Conservation (phyloP, 805 yeast genomes). For the Yueomyces sp. region DNA sequence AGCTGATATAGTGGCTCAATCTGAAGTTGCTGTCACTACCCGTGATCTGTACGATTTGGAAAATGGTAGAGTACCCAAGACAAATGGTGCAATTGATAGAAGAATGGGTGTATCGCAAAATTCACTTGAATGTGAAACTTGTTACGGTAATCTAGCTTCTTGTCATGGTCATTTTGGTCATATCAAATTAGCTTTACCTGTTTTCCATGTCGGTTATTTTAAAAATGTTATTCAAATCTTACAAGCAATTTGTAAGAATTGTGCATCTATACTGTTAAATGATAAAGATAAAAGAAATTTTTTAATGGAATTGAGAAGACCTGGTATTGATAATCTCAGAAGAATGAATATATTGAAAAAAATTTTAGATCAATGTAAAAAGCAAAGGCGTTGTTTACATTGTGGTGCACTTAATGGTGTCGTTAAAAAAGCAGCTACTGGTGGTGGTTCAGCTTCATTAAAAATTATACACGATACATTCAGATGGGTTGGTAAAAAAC, state of each 20-base stretch:
- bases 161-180: conserved; percentile 99
- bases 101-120: conserved; percentile 91
- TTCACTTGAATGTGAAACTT: conserved; percentile 74
- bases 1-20: conserved; percentile 80
- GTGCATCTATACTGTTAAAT: conserved; percentile 66
- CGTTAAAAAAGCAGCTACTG: conserved; percentile 89
- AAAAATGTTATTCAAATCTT: conserved; percentile 78
- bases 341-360: conserved; percentile 80
- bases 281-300: conserved; percentile 59
- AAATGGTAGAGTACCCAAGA: conserved; percentile 71
- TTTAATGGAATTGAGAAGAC: conserved; percentile 68
- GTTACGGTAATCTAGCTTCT: conserved; percentile 81
- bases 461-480: conserved; percentile 93
- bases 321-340: conserved; percentile 79
- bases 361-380: conserved; percentile 84
- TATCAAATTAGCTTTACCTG: conserved; percentile 83
- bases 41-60: conserved; percentile 87
- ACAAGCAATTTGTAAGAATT: conserved; percentile 83
- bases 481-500: conserved; percentile 88
- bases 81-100: conserved; percentile 80
- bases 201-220: conserved; percentile 94
- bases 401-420: conserved; percentile 93
- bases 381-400: conserved; percentile 77
- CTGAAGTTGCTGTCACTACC: conserved; percentile 86
- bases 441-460: conserved; percentile 84